A percentile compares a stretch with the other conserved stretches of the same genome.
These are phyloP conservation scores for Auricularia heimuer DNA, from an alignment of 768 basidiomycete genomes.

Conservation along the genomic window DNA sequence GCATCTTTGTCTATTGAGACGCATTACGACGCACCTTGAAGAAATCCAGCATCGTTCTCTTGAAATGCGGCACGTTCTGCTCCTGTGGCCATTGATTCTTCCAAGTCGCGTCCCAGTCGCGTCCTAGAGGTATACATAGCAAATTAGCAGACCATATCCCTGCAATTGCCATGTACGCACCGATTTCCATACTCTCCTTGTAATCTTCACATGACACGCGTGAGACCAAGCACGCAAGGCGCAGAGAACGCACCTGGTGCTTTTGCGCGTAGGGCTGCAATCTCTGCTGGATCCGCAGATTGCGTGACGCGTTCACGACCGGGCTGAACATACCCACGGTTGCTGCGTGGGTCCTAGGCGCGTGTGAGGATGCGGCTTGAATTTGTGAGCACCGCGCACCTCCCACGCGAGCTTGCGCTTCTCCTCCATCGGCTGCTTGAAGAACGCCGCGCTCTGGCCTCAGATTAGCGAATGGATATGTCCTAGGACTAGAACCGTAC, in stretches of 20 bases:
- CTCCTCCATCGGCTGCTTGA: conserved; percentile 46
- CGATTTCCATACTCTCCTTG: conserved; percentile 86
- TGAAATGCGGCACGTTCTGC: conserved; percentile 53
- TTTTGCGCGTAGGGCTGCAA: conserved; percentile 58
- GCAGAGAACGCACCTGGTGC: conserved; percentile 34
- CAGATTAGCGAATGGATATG: conserved; percentile 8
- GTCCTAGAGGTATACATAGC: conserved; percentile 12
- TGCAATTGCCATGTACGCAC: conserved; percentile 17
- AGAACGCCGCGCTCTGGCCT: conserved; percentile 68
- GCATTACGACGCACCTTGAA: conserved; percentile 37
- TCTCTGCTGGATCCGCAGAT: conserved; percentile 58
- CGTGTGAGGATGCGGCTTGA: background rate
- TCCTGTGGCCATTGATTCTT: conserved; percentile 75
- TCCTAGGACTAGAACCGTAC: conserved; percentile 23
- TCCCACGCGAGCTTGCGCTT: conserved; percentile 75
- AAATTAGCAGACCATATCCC: background rate
- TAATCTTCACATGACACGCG: conserved; percentile 30
- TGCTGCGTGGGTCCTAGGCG: conserved; percentile 56
- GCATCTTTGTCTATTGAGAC: background rate
- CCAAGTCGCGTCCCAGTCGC: conserved; percentile 70
- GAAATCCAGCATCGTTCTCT: conserved; percentile 63
- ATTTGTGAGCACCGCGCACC: conserved; percentile 3
- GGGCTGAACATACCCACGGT: conserved; percentile 72
- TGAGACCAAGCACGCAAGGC: background rate
- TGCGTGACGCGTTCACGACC: conserved; percentile 80